Base-by-base conservation (phyloP, 2,329 filamentous ascomycete genomes). In the Pseudocercospora fuligena region DNA sequence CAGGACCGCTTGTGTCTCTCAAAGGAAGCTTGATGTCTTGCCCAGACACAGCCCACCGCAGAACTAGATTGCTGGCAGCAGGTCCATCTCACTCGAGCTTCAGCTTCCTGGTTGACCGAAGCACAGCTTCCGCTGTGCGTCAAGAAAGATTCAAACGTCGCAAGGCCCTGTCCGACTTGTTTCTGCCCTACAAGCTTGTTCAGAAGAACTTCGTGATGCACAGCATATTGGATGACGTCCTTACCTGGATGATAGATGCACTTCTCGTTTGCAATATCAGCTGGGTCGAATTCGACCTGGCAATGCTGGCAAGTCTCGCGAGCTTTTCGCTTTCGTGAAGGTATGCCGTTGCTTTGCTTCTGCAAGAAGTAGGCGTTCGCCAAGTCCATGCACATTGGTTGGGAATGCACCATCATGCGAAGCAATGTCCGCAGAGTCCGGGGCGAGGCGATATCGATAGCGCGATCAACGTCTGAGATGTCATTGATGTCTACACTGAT, bases 391-490 rank as follows among this genome's bases (percentile, higher is more conserved):
- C 60, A 63, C 19, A 46, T 46, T 36, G 61, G 65, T 21, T 63
- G 65, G 1, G 65, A 63, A n/a, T 66, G 60, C 12, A 63, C 65
- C 65, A 66, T 66, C 61, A 63, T 66, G 11, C 65, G 61, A 9
- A 66, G 57, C 19, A 66, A 47, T 14, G 51, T 57, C 23, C 65
- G 61, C n/a, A 66, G 43, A 3, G 61, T 61, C 21, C 61, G 29
- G 19, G 61, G 60, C 4, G 65, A 63, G 19, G 65, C 60, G 29
- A 47, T 51, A 14, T 66, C 60, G n/a, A 66, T 66, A 16, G 65
- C 65, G 11, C 51, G 33, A n/a, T 66, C 60, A 14, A 60, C 59
- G 49, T 49, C 43, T 3, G 36, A 23, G 5, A 58, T 25, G n/a
- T 61, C 23, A 3, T 14, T 12, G 9, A 25, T 3, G 9, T 14